Evolutionary conservation across 352 stramenopile species (phyloP).

Genomic region (Pythium dissotocum): DNA sequence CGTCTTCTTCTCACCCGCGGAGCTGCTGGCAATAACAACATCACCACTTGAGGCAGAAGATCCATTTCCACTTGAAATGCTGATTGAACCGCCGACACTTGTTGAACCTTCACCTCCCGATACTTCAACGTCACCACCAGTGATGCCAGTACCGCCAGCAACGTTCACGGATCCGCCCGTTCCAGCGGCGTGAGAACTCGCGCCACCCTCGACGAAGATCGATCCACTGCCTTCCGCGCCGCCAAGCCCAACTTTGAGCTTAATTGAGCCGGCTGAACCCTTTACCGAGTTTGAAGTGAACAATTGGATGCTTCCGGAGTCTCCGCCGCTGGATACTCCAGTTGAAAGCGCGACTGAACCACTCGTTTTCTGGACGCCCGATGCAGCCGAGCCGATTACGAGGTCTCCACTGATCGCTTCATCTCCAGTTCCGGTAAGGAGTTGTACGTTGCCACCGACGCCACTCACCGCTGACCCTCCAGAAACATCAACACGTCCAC

Average conservation of each 20-base stretch:
- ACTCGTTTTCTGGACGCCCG: conserved; percentile 15
- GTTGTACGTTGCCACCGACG: background rate
- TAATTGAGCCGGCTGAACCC: conserved; percentile 8
- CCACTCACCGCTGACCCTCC: conserved; percentile 5
- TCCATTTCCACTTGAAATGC: conserved; percentile 9
- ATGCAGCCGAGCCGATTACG: background rate
- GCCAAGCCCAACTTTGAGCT: background rate
- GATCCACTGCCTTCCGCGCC: conserved; percentile 1
- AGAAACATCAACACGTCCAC: conserved; percentile 11
- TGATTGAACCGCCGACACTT: conserved; percentile 1
- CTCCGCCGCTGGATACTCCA: conserved; percentile 10
- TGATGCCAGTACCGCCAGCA: background rate
- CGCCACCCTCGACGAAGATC: conserved; percentile 12
- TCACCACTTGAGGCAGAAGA: conserved; percentile 9
- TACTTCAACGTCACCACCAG: conserved; percentile 4
- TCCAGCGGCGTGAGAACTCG: conserved; percentile 2
- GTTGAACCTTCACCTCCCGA: conserved; percentile 4
- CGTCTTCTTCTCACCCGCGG: conserved; percentile 10
- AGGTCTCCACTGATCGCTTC: conserved; percentile 17
- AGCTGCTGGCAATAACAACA: background rate
- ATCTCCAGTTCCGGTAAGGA: conserved; percentile 14
- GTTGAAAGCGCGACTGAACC: conserved; percentile 19
- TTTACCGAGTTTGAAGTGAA: conserved; percentile 16
- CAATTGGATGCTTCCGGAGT: conserved; percentile 22
- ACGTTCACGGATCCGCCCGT: background rate